phyloP scores from a whole-genome alignment of 257 asterid genomes.

The Solanum neorickii region DNA sequence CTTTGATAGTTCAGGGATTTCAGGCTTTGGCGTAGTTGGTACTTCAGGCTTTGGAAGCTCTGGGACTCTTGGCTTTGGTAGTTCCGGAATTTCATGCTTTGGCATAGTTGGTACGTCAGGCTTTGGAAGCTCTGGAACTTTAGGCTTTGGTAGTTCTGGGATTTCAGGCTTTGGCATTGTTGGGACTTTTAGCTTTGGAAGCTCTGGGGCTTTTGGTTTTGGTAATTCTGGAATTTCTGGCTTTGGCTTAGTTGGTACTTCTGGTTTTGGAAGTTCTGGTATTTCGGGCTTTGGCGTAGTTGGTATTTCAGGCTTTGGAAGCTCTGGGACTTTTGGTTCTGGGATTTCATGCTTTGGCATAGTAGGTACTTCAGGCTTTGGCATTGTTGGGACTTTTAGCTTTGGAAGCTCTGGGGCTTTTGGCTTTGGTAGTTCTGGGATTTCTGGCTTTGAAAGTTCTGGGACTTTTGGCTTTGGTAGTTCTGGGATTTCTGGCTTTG shows the following conservation, averaged over 20 bases:
- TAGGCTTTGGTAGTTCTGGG: no score
- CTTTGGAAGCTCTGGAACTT: background rate
- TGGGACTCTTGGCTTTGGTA: background rate
- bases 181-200: background rate
- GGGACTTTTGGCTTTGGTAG: slow-evolving; percentile 7
- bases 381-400: background rate
- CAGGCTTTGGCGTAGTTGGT: background rate
- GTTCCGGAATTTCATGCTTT: background rate
- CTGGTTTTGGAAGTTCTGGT: background rate
- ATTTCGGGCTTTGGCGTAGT: background rate
- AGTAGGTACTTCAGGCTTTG: background rate
- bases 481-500: slow-evolving; percentile 1
- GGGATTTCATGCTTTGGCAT: background rate
- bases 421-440: background rate
- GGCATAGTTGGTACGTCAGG: background rate
- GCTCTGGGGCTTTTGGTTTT: background rate
- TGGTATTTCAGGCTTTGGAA: no score
- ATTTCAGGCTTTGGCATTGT: background rate
- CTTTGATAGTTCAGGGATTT: background rate
- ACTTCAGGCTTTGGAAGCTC: background rate
- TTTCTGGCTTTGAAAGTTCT: background rate
- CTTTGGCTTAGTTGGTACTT: background rate
- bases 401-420: background rate
- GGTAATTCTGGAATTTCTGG: slow-evolving; percentile 8
- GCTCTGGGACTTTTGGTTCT: background rate